Percentiles rank a stretch among this genome's conserved stretches.
These are phyloP conservation scores for Diaporthe nobilis DNA, from an alignment of 2,329 filamentous ascomycete genomes.

Conservation along the genomic window DNA sequence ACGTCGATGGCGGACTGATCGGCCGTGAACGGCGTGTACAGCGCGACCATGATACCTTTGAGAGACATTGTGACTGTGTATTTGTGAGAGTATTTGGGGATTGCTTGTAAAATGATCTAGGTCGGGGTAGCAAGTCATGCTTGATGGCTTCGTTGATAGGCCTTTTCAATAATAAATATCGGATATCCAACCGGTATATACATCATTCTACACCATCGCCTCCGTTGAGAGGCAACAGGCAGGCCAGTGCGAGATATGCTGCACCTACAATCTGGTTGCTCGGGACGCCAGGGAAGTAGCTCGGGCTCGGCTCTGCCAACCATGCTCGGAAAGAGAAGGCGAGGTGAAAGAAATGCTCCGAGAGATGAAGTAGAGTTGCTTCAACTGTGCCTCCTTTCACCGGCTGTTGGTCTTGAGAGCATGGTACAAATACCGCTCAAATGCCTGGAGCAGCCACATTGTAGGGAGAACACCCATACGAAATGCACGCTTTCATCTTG, in stretches of 20 bases:
- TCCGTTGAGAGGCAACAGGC: background rate
- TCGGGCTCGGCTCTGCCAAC: background rate
- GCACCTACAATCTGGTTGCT: no score
- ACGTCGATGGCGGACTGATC: slow-evolving; percentile 59
- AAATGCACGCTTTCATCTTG: background rate
- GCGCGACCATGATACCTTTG: slow-evolving; percentile 62
- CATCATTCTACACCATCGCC: background rate
- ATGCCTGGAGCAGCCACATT: background rate
- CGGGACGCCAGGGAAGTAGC: no score
- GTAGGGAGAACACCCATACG: background rate
- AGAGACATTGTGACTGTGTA: slow-evolving; percentile 44
- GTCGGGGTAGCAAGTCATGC: background rate
- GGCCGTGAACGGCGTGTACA: slow-evolving; percentile 62
- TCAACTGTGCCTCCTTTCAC: background rate
- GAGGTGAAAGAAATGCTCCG: background rate
- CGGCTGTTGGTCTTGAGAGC: background rate
- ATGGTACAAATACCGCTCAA: background rate
- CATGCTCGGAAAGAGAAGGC: background rate
- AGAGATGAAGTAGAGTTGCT: background rate
- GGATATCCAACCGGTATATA: no score
- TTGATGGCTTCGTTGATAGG: background rate
- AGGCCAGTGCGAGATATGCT: slow-evolving; percentile 6
- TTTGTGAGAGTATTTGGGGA: no score
- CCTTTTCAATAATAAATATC: background rate
- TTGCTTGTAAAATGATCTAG: background rate